Percentiles rank a stretch among this genome's conserved stretches.
phyloP scores from a whole-genome alignment of 257 asterid species.

The Solanum corneliomulleri region DNA sequence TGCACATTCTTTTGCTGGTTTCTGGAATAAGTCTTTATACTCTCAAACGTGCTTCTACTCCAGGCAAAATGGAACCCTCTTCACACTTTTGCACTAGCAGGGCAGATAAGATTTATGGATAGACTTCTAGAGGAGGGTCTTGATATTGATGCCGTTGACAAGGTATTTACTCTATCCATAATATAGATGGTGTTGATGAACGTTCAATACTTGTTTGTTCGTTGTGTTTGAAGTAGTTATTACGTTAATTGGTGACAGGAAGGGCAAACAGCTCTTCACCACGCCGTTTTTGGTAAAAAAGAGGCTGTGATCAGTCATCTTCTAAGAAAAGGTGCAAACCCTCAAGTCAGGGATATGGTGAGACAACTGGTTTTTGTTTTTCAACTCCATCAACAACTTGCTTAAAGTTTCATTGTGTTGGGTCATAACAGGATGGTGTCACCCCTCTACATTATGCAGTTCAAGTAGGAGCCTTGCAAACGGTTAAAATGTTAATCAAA shows the following conservation, averaged over 20 bases:
- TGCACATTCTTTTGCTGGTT: background rate
- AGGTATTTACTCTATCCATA: conserved; percentile 19
- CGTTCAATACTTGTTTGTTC: background rate
- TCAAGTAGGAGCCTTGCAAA: conserved; percentile 89
- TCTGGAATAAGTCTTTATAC: background rate
- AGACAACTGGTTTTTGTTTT: background rate
- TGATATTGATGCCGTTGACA: conserved; percentile 38
- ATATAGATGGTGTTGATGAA: background rate
- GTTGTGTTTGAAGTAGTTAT: background rate
- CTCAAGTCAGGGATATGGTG: conserved; percentile 73
- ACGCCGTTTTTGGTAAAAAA: conserved; percentile 71
- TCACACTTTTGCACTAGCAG: conserved; percentile 72
- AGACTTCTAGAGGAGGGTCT: conserved; percentile 43
- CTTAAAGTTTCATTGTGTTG: background rate
- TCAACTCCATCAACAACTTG: background rate
- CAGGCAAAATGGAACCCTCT: conserved; percentile 83
- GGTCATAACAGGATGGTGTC: conserved; percentile 62
- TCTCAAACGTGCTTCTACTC: background rate
- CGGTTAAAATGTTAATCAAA: conserved; percentile 75
- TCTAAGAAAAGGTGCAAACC: conserved; percentile 78
- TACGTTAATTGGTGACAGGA: conserved; percentile 37
- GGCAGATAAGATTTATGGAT: conserved; percentile 80
- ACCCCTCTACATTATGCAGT: conserved; percentile 93
- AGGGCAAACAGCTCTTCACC: conserved; percentile 83
- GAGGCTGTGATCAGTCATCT: conserved; percentile 93